These are phyloP conservation scores for Annona cherimola DNA, from an alignment of 164 flowering plant genomes.

Conservation along the genomic window DNA sequence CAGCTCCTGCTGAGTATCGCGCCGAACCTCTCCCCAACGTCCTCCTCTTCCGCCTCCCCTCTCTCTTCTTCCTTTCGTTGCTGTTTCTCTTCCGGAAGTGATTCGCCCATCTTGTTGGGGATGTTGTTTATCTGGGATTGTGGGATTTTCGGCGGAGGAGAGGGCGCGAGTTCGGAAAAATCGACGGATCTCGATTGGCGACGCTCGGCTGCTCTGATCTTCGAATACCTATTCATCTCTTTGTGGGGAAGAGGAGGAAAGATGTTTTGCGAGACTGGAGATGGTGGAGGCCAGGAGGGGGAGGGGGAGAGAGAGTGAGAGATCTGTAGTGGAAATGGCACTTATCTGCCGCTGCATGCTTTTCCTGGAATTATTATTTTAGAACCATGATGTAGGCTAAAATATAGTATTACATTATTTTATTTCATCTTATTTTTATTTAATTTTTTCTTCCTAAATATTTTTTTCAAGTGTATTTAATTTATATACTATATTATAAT, in stretches of 20 bases:
- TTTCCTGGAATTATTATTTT: too few relatives aligned
- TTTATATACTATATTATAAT: too few relatives aligned
- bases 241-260: background rate
- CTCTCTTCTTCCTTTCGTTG: constrained; percentile 17
- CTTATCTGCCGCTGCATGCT: too few relatives aligned
- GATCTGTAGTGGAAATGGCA: too few relatives aligned
- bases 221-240: constrained; percentile 46
- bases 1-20: constrained; percentile 28
- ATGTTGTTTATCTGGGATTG: constrained; percentile 2
- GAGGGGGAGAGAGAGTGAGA: too few relatives aligned
- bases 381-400: too few relatives aligned
- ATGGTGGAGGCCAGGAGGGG: too few relatives aligned
- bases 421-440: too few relatives aligned
- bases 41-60: constrained; percentile 17
- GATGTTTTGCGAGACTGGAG: background rate
- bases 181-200: constrained; percentile 41
- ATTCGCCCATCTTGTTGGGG: background rate
- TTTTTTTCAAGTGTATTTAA: too few relatives aligned
- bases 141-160: constrained; percentile 13
- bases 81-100: constrained; percentile 14
- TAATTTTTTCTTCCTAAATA: too few relatives aligned
- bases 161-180: constrained; percentile 32
- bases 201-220: constrained; percentile 24
- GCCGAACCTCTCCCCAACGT: constrained; percentile 16
- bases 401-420: too few relatives aligned